Conservation (phyloP, 73 alveolate species). For the Paramecium pentaurelia region DNA sequence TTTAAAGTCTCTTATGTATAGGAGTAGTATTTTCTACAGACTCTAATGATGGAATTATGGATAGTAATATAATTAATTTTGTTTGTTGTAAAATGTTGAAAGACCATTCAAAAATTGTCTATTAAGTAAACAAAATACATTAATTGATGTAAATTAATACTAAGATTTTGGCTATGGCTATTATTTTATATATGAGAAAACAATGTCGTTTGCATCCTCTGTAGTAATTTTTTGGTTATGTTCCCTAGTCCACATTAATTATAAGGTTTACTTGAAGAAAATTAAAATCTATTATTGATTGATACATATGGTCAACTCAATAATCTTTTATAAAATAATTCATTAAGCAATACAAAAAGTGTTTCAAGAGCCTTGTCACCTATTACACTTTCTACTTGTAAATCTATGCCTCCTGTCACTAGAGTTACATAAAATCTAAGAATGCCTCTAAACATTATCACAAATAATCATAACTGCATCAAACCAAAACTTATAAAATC, state of each 20-base stretch:
- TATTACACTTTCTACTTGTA: background rate
- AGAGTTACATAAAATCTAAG: background rate
- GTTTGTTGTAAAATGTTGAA: background rate
- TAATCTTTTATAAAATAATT: background rate
- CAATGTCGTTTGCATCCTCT: background rate
- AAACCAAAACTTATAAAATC: background rate
- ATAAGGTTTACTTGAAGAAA: background rate
- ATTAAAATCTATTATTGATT: background rate
- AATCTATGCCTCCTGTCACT: background rate
- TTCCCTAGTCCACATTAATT: background rate
- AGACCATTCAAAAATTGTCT: background rate
- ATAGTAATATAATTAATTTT: background rate
- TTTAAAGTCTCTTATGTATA: background rate
- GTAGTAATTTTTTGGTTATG: background rate
- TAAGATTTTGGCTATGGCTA: background rate
- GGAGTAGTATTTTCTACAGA: conserved; percentile 11
- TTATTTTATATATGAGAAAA: conserved; percentile 11
- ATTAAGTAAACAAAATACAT: background rate
- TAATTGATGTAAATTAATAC: background rate
- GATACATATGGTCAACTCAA: background rate
- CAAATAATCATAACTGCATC: background rate
- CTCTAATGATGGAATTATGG: background rate
- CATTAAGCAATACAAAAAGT: background rate
- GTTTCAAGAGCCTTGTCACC: conserved; percentile 11
- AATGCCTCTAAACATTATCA: background rate